Evolutionary conservation across 768 basidiomycete genomes (phyloP), one percentile per base, ranked within the genome.

Genomic region (Gymnopilus dilepis): DNA sequence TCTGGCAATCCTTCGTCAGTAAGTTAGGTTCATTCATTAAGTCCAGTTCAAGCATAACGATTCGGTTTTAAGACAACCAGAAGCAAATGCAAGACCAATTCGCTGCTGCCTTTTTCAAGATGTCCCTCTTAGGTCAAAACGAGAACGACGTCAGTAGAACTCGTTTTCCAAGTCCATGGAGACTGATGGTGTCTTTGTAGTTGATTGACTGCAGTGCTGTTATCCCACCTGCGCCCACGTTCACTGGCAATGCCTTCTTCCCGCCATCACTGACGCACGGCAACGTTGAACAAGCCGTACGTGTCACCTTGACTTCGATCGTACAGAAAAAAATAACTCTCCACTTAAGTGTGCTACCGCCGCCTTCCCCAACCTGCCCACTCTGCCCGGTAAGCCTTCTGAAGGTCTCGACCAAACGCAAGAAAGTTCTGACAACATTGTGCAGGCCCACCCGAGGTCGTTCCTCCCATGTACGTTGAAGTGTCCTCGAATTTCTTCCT

Each of bases 1-100:
- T 68, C 43, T 83, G 81, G 81, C 82, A 83, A 67, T 70, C 72
- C 2, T 74, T 77, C 60, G 77, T 76, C 33, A 71, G 74, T 76
- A 43, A 63, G 73, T 64, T n/a, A 13, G 41, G 38, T 22, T 17
- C 34, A 6, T n/a, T n/a, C n/a, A n/a, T n/a, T n/a, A n/a, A n/a
- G n/a, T n/a, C n/a, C n/a, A n/a, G n/a, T n/a, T n/a, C n/a, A n/a
- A n/a, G n/a, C n/a, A n/a, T n/a, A n/a, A n/a, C n/a, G n/a, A n/a
- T n/a, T n/a, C n/a, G n/a, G n/a, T n/a, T n/a, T 21, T 54, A 15
- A 73, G 72, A 61, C 61, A 67, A 77, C 60, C 77, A 77, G 58
- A 60, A 69, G 12, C 67, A 66, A 42, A 71, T 80, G 67, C 66
- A 70, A 37, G 58, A 57, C 30, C 70, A 66, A 2, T 81, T 81